These are phyloP conservation scores for Chlorophyllum brunneum DNA, from an alignment of 768 basidiomycete species.

Conservation along the genomic window DNA sequence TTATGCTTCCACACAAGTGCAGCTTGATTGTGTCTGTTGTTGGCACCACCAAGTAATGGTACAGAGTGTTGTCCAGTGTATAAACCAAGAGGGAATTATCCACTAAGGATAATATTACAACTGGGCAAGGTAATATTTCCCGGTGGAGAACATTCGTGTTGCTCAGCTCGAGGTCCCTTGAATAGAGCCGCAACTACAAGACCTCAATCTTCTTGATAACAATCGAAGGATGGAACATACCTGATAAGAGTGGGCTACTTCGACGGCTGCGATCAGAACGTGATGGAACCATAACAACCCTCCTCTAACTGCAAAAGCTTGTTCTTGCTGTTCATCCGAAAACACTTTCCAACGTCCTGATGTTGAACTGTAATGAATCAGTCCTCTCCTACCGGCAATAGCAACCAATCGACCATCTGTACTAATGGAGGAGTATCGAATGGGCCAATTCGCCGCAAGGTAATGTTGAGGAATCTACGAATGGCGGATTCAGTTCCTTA, in stretches of 20 bases:
- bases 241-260: constrained; percentile 75
- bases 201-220: constrained; percentile 2
- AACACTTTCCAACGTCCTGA: constrained; percentile 97
- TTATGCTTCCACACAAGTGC: constrained; percentile 91
- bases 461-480: constrained; percentile 84
- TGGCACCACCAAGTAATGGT: constrained; percentile 88
- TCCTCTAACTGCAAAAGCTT: constrained; percentile 82
- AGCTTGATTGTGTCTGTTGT: constrained; percentile 80
- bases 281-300: constrained; percentile 97
- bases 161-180: constrained; percentile 83
- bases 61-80: constrained; percentile 88
- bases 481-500: background rate
- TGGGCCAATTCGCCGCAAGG: constrained; percentile 88
- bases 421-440: constrained; percentile 87
- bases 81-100: constrained; percentile 96
- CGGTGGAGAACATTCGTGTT: constrained; percentile 81
- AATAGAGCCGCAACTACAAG: constrained; percentile 84
- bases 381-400: constrained; percentile 84
- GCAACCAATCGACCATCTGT: constrained; percentile 90
- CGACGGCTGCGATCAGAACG: constrained; percentile 87
- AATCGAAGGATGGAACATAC: constrained; percentile 31
- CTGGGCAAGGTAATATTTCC: constrained; percentile 70
- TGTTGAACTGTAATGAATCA: constrained; percentile 90
- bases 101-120: constrained; percentile 85
- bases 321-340: constrained; percentile 75